Conservation (phyloP, 352 stramenopile genomes). For the Phytophthora pluvialis region DNA sequence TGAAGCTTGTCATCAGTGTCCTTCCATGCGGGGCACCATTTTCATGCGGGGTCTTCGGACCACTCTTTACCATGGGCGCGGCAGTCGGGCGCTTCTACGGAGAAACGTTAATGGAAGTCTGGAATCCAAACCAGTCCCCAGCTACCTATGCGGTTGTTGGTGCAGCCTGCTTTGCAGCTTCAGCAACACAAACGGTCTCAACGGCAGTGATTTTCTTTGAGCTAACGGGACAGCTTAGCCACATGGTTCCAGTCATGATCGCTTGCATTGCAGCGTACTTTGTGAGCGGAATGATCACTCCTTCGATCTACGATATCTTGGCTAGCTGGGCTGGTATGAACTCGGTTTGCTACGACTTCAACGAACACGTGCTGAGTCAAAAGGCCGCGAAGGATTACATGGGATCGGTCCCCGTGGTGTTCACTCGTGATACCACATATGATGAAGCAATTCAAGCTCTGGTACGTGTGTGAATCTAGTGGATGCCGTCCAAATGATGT, state of each 20-base stretch:
- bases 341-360: constrained; percentile 85
- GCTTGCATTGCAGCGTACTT: constrained; percentile 85
- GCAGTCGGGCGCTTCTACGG: constrained; percentile 77
- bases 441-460: constrained; percentile 66
- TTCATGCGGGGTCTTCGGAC: constrained; percentile 83
- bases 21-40: constrained; percentile 73
- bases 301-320: constrained; percentile 88
- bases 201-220: constrained; percentile 90
- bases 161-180: constrained; percentile 90
- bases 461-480: constrained; percentile 30
- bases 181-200: constrained; percentile 91
- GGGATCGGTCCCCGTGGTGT: constrained; percentile 52
- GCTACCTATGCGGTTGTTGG: constrained; percentile 92
- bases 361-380: constrained; percentile 76
- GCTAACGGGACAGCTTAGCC: constrained; percentile 78
- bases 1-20: constrained; percentile 79
- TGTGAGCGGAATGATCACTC: constrained; percentile 71
- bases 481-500: not conserved
- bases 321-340: constrained; percentile 80
- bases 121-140: constrained; percentile 75
- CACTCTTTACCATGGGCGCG: constrained; percentile 84
- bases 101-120: constrained; percentile 80
- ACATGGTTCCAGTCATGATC: constrained; percentile 88
- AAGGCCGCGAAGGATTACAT: constrained; percentile 74
- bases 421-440: constrained; percentile 81